These are phyloP conservation scores for Penstemon newberryi DNA, from an alignment of 257 asterid species.

Conservation along the genomic window DNA sequence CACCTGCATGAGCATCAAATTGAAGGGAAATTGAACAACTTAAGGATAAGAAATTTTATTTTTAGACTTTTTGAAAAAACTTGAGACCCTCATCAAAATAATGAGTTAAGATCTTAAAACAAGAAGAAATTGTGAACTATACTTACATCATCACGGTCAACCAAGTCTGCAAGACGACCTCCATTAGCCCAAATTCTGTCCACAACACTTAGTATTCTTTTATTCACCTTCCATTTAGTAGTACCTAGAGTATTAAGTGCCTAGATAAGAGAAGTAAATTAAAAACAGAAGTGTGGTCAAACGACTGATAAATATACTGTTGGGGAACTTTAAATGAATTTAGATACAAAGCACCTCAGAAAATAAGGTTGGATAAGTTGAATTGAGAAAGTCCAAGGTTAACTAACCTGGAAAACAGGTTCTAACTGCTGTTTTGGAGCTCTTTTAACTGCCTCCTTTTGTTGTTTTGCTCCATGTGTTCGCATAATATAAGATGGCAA, in stretches of 20 bases:
- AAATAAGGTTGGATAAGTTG: not conserved
- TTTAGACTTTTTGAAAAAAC: too few relatives aligned
- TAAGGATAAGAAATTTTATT: constrained; percentile 2
- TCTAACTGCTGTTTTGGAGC: constrained; percentile 66
- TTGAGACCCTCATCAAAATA: too few relatives aligned
- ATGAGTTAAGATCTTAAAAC: too few relatives aligned
- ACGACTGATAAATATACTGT: not conserved
- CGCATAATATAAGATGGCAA: constrained; percentile 95
- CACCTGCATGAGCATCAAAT: constrained; percentile 44
- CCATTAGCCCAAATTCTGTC: constrained; percentile 96
- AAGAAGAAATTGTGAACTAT: too few relatives aligned
- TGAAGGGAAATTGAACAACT: constrained; percentile 19
- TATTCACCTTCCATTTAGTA: constrained; percentile 95
- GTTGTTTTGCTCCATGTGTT: constrained; percentile 95
- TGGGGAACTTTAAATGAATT: not conserved
- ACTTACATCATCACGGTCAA: constrained; percentile 90
- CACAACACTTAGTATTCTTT: constrained; percentile 66
- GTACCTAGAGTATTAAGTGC: constrained; percentile 90
- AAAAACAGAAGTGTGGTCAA: not conserved
- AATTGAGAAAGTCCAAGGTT: not conserved
- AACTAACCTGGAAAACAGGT: constrained; percentile 71
- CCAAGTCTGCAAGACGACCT: constrained; percentile 83
- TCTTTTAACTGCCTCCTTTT: constrained; percentile 77
- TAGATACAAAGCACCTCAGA: constrained; percentile 15
- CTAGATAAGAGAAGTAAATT: constrained; percentile 39